Evolutionary conservation across 495 filamentous ascomycete species (phyloP).

Genomic region (Aspergillus ellipticus): DNA sequence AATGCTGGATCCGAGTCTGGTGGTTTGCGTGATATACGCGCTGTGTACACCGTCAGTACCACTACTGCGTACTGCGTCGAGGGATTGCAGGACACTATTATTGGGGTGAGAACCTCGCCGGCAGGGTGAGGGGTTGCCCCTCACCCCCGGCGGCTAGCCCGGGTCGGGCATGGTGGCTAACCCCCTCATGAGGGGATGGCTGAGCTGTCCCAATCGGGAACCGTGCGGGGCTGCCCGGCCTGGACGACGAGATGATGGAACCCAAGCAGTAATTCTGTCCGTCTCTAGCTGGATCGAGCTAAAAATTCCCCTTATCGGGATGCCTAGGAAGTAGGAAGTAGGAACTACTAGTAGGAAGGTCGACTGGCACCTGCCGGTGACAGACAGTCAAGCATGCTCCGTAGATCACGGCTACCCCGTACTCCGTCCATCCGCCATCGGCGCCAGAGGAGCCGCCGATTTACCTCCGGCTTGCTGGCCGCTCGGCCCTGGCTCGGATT

Average conservation of each 20-base stretch:
- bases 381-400: neutral
- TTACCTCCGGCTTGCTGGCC: neutral
- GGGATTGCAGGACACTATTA: too few relatives aligned
- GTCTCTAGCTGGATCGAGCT: neutral
- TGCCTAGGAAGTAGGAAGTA: neutral
- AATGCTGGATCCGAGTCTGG: neutral
- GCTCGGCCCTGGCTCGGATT: conserved; percentile 2
- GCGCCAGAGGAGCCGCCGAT: too few relatives aligned
- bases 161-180: neutral
- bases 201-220: conserved; percentile 1
- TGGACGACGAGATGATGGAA: neutral
- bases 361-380: neutral
- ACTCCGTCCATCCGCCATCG: neutral
- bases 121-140: neutral
- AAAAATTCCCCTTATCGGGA: neutral
- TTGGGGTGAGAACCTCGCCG: too few relatives aligned
- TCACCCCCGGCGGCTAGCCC: neutral
- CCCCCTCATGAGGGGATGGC: conserved; percentile 15
- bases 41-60: too few relatives aligned
- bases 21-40: too few relatives aligned
- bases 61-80: too few relatives aligned
- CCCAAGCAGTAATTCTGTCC: conserved; percentile 2
- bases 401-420: neutral
- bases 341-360: neutral
- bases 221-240: neutral